phyloP scores from a whole-genome alignment of 2,329 filamentous ascomycete genomes.

The Colletotrichum musae region DNA sequence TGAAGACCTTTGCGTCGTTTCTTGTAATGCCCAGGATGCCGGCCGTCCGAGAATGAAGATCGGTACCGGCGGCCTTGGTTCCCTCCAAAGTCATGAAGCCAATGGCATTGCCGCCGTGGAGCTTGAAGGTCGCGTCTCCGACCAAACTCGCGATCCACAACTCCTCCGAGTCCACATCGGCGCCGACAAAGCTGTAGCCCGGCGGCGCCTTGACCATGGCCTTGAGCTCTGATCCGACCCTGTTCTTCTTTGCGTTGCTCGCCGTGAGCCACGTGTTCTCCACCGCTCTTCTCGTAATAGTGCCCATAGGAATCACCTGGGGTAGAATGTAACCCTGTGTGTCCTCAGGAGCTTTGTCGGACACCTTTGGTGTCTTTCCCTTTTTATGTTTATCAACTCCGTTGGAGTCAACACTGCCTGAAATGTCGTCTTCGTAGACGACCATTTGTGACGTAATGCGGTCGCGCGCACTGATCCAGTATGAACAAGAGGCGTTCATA shows the following conservation, averaged over 20 bases:
- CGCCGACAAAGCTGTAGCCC: slow-evolving; percentile 94
- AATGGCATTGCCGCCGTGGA: slow-evolving; percentile 96
- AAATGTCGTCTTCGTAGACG: slow-evolving; percentile 81
- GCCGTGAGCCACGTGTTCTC: slow-evolving; percentile 99
- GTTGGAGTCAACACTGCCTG: slow-evolving; percentile 18
- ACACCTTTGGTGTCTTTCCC: slow-evolving; percentile 28
- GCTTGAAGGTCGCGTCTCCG: slow-evolving; percentile 92
- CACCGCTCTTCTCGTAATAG: slow-evolving; percentile 92
- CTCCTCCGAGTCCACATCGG: slow-evolving; percentile 97
- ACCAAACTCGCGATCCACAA: slow-evolving; percentile 98
- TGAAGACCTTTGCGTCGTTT: slow-evolving; percentile 97
- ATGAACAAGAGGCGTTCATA: slow-evolving; percentile 99
- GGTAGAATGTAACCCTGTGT: slow-evolving; percentile 87
- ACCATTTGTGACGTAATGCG: slow-evolving; percentile 96
- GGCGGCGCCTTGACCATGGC: slow-evolving; percentile 94
- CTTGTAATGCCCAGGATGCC: slow-evolving; percentile 92
- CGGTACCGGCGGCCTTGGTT: slow-evolving; percentile 92
- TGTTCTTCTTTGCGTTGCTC: slow-evolving; percentile 95
- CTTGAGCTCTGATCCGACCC: slow-evolving; percentile 96
- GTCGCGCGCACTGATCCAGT: slow-evolving; percentile 97
- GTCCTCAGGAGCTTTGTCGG: slow-evolving; percentile 40
- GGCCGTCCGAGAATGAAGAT: slow-evolving; percentile 94
- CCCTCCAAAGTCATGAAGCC: slow-evolving; percentile 99
- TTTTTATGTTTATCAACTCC: slow-evolving; percentile 41
- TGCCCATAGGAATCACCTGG: slow-evolving; percentile 98